Evolutionary conservation across 2,329 filamentous ascomycete genomes (phyloP), one percentile per base, ranked within the genome.

Genomic region (Aureobasidium sp.): DNA sequence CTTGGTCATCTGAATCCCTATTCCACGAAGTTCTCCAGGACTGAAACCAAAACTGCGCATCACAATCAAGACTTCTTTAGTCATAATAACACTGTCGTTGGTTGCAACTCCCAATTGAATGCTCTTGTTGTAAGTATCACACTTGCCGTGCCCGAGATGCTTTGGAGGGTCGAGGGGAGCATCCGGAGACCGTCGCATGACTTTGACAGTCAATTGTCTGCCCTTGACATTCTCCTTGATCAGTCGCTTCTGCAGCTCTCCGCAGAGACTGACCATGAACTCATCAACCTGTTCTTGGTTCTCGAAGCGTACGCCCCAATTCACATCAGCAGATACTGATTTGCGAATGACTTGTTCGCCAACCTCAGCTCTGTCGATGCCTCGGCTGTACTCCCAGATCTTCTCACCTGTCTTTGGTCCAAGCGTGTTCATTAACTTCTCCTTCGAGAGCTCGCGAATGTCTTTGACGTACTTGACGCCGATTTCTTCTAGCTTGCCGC

Each of bases 251-350:
- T 92, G 87, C 7, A 99, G 77, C 73, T 99, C 94, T 62, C 87
- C 87, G 70, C 90, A 94, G 0, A 99, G 78, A 66, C 90, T 94
- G 64, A 85, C 79, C 34, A 97, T 82, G 72, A 99, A 99, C 66
- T 95, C 90, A 63, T 97, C 93, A 0, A 91, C 92, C 74, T 99
- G 93, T n/a, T 84, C 82, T 70, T 97, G 91, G 64, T 83, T 95
- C 67, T 94, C 85, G 71, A 99, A 99, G 6, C 94, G 87, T 62
- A 99, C 96, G 2, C 95, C 94, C 94, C 94, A 99, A 69, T 94
- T 99, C 65, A 99, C 91, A 72, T 99, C 94, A 0, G 93, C 93
- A 1, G 94, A 97, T 0, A 99, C 91, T 0, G 93, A 97, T 71
- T 97, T 99, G 60, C 94, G 86, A 17, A 90, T 80, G 0, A 88